Evolutionary conservation across 2,329 filamentous ascomycete species (phyloP).

Genomic region (Fusarium temperatum): DNA sequence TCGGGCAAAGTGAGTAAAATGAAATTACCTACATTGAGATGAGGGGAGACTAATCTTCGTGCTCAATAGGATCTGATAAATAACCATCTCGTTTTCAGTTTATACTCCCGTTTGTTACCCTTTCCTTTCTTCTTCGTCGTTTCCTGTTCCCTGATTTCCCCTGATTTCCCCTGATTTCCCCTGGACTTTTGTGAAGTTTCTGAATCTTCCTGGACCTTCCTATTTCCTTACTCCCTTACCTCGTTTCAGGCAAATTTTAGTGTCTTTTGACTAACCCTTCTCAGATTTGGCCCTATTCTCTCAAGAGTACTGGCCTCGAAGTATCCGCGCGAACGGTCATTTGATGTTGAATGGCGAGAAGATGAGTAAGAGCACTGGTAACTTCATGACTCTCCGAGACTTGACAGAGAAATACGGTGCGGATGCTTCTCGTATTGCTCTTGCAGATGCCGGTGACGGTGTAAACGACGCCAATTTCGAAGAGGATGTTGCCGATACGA

Average conservation of each 20-base stretch:
- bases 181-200: neutral
- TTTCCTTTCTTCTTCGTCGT: neutral
- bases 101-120: neutral
- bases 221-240: neutral
- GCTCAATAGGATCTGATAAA: neutral
- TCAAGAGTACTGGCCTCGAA: slow-evolving; percentile 86
- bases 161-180: too few species aligned
- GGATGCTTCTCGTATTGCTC: slow-evolving; percentile 88
- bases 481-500: slow-evolving; percentile 91
- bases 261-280: neutral
- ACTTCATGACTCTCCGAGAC: slow-evolving; percentile 92
- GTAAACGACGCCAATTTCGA: slow-evolving; percentile 98
- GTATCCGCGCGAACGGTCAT: slow-evolving; percentile 90
- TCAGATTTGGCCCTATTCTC: slow-evolving; percentile 83
- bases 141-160: neutral
- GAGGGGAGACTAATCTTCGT: neutral
- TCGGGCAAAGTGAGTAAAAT: slow-evolving; percentile 71
- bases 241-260: neutral
- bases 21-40: neutral
- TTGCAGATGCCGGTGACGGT: slow-evolving; percentile 93
- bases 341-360: slow-evolving; percentile 95
- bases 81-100: neutral
- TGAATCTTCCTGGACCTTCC: neutral
- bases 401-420: slow-evolving; percentile 92
- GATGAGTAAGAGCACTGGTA: slow-evolving; percentile 98